Evolutionary conservation across 2,329 filamentous ascomycete species (phyloP).

Genomic region (Xylariaceae sp.): DNA sequence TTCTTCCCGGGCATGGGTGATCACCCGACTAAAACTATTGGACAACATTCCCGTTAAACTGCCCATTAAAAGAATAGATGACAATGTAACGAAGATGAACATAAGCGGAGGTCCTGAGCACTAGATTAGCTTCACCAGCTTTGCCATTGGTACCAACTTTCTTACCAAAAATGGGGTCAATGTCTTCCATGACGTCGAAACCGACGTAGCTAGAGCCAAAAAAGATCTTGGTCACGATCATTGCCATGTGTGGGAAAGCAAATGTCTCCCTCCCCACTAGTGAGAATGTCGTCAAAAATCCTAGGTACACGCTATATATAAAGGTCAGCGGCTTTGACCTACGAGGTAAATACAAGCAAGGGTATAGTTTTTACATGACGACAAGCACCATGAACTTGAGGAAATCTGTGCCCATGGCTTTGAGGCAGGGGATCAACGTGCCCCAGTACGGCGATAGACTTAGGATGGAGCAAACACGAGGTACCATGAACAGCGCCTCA

Average conservation of each 20-base stretch:
- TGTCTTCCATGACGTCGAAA: constrained; percentile 63
- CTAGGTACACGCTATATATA: constrained; percentile 59
- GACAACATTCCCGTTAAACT: constrained; percentile 74
- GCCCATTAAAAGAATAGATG: constrained; percentile 74
- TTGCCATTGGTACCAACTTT: background rate
- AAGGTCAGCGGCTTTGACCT: background rate
- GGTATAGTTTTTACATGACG: constrained; percentile 45
- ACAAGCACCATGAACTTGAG: constrained; percentile 70
- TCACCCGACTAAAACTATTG: constrained; percentile 67
- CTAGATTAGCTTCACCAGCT: constrained; percentile 8
- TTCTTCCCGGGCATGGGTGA: constrained; percentile 64
- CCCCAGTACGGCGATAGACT: constrained; percentile 89
- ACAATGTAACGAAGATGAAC: constrained; percentile 72
- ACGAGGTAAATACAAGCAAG: no score
- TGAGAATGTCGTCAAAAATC: constrained; percentile 84
- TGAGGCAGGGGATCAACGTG: constrained; percentile 81
- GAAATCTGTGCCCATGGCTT: constrained; percentile 93
- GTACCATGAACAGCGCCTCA: constrained; percentile 85
- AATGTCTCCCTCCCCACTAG: constrained; percentile 70
- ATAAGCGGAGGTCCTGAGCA: constrained; percentile 51
- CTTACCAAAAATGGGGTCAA: constrained; percentile 51
- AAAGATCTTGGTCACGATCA: constrained; percentile 76
- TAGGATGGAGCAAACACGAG: constrained; percentile 80
- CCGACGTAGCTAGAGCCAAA: constrained; percentile 73
- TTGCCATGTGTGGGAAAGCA: constrained; percentile 64